Evolutionary conservation across 2,329 filamentous ascomycete species (phyloP), one percentile per base, ranked within the genome.

Genomic region (Daldinia sp.): DNA sequence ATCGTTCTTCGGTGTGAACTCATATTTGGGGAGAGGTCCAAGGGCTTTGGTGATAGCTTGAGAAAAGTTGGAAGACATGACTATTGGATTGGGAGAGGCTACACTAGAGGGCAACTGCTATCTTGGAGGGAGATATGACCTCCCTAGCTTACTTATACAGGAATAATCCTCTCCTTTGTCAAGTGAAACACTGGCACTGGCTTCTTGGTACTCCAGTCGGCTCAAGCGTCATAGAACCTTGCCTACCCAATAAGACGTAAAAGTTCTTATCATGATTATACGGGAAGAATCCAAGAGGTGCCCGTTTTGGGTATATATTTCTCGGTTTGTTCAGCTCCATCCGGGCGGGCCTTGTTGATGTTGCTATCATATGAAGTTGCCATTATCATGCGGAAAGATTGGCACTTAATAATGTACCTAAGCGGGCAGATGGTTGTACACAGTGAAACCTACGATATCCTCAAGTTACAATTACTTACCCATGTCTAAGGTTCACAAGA

Each of bases 1-100:
- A 65, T 74, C 72, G 37, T 72, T 72, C 18, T 65, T 60, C 28
- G 70, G 70, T 42, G 65, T 64, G 18, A 69, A 63, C 59, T 60
- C 67, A 54, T 74, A 70, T 18, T 72, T 72, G 10, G 72, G 68
- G 18, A 70, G 23, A 48, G 72, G 65, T 10, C 67, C 50, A 9
- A 73, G 57, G n/a, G 69, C 61, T 42, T 57, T 73, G 30, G 60
- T 37, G 26, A 73, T 67, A 20, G 63, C 66, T 46, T 68, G 69
- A 10, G 60, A 37, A 35, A 67, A 66, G 2, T 37, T 15, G 12
- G 69, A 68, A 42, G 68, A 37, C 68, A 71, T 70, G 44, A 23
- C 28, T 60, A n/a, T 13, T 15, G 55, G 37, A 39, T 48, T 35
- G 23, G 46, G 13, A 15, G 48, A 13, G 18, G 42, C 13, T 59